Percentiles rank a stretch among this genome's conserved stretches.
phyloP scores from a whole-genome alignment of 2,329 filamentous ascomycete species.

The Penicillium griseofulvum region DNA sequence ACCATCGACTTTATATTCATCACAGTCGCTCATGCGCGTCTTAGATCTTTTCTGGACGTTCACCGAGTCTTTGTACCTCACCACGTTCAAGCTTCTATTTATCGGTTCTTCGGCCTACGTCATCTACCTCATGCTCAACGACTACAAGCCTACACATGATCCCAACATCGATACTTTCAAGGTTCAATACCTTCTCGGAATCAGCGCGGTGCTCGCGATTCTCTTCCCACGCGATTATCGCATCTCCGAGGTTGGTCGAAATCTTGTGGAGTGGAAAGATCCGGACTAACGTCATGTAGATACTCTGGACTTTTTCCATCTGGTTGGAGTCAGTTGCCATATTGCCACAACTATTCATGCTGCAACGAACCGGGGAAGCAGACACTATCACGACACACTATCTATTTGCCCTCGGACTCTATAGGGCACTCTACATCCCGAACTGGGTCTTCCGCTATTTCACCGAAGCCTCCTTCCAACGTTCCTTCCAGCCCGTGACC shows the following conservation, averaged over 20 bases:
- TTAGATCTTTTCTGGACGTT: conserved; percentile 78
- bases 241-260: conserved; percentile 58
- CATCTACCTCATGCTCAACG: conserved; percentile 95
- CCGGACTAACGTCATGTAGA: conserved; percentile 49
- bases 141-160: conserved; percentile 96
- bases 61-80: conserved; percentile 83
- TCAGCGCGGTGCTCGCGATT: conserved; percentile 73
- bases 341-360: conserved; percentile 94
- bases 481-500: conserved; percentile 80
- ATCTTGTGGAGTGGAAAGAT: conserved; percentile 9
- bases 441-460: conserved; percentile 97
- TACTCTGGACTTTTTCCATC: conserved; percentile 96
- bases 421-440: conserved; percentile 93
- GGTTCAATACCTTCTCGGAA: conserved; percentile 87
- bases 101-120: conserved; percentile 88
- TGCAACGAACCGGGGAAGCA: conserved; percentile 94
- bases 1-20: not conserved
- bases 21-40: not conserved
- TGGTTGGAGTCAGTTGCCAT: conserved; percentile 98
- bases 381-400: conserved; percentile 99
- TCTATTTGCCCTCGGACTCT: conserved; percentile 85
- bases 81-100: conserved; percentile 94
- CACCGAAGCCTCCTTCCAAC: conserved; percentile 73
- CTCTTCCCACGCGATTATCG: conserved; percentile 84
- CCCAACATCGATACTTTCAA: conserved; percentile 97